Evolutionary conservation across 441 rosid species (phyloP), one percentile per base, ranked within the genome.

Genomic region (Syzygium syzygioides): DNA sequence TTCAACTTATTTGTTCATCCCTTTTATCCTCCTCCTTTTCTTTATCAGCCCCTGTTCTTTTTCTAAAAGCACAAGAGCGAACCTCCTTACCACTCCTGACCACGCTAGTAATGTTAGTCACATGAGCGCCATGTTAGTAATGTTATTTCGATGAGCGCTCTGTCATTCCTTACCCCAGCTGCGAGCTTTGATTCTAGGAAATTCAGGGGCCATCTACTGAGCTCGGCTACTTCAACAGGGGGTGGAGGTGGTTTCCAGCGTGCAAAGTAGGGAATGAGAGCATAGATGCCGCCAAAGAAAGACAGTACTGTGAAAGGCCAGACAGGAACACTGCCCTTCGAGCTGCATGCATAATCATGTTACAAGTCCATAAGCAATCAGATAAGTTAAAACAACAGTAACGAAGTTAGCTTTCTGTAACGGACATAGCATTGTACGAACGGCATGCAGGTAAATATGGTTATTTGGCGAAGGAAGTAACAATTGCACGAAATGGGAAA

Each of bases 181-280:
- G 98, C 96, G 80, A 94, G n/a, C 92, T 97, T 98, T 50, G 99
- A 98, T 86, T 98, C 99, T 62, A 96, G 92, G 89, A 98, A 54
- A 76, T 93, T 98, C 87, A 98, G 93, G 90, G 98, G 98, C 99
- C 98, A 98, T 91, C 86, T 90, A 80, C 71, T 87, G 66, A 97
- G 92, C 87, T 96, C 95, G 86, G 91, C 79, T 92, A 95, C 94
- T 86, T 94, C 95, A 68, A 96, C 94, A 87, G 94, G 92, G 86
- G 98, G 96, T 32, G 99, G 92, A 20, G 98, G 99, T 26, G 99
- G 99, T 90, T 89, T 96, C 99, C 99, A 96, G 32, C 97, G 91
- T 32, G 95, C 95, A 92, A 98, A 98, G 92, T 97, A 98, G 25
- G 99, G 99, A 54, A 98, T 90, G 92, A 98, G 97, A 88, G 92